Conservation (phyloP, 352 stramenopile species). For the Peronosclerospora sorghi region DNA sequence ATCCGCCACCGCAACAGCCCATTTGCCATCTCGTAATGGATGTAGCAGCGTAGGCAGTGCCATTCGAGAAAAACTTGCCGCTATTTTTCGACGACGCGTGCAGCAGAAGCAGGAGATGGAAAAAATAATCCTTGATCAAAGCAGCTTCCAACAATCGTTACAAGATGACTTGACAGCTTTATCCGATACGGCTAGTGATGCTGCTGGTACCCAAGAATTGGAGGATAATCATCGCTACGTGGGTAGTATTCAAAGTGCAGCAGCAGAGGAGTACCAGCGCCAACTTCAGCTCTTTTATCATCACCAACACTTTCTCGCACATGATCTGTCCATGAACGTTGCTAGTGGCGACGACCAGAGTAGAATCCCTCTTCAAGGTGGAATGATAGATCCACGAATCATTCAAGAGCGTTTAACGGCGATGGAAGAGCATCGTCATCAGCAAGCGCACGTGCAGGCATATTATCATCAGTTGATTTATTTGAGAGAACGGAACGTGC, state of each 20-base stretch:
- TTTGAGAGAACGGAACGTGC: conserved; percentile 39
- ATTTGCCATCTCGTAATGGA: conserved; percentile 1
- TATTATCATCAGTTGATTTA: conserved; percentile 44
- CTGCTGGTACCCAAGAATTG: not conserved
- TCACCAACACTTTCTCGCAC: conserved; percentile 44
- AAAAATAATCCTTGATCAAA: conserved; percentile 10
- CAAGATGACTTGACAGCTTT: conserved; percentile 10
- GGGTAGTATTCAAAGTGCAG: conserved; percentile 9
- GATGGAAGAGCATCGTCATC: conserved; percentile 40
- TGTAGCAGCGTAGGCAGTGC: conserved; percentile 11
- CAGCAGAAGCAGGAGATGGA: conserved; percentile 35
- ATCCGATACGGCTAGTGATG: not conserved
- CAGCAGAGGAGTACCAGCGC: conserved; percentile 36
- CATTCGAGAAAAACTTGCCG: conserved; percentile 40
- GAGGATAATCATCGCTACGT: conserved; percentile 2
- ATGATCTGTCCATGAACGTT: conserved; percentile 20
- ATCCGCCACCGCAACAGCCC: conserved; percentile 4
- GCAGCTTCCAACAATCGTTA: conserved; percentile 17
- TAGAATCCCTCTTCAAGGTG: conserved; percentile 20
- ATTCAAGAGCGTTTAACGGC: conserved; percentile 46
- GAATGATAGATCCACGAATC: conserved; percentile 47
- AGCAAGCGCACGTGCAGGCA: conserved; percentile 39
- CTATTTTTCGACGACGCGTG: conserved; percentile 51
- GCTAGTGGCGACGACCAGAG: conserved; percentile 11
- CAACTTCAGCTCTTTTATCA: conserved; percentile 58